Base-by-base conservation (phyloP, 2,329 filamentous ascomycete species). In the Aureobasidium sp. region DNA sequence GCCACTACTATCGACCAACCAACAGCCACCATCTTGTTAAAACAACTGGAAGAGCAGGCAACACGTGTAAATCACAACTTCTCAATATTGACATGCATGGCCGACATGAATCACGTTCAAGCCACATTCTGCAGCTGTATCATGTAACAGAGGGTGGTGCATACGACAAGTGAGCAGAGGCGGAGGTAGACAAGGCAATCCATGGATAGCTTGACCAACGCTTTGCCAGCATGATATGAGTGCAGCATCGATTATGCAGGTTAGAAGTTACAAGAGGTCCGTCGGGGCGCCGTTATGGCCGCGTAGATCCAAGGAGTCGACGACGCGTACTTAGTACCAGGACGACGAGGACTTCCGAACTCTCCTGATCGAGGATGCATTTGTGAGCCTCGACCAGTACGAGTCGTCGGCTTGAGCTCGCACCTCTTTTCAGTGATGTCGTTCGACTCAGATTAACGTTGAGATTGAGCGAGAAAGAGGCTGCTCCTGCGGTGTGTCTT, bases 91-190 rank as follows among this genome's bases (percentile, higher is more conserved):
- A 43, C 36, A 17, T 43, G 52, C 52, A 55, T 52, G 50, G 26
- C 37, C 32, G n/a, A 32, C 9, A 29, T 13, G 8, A 29, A 41
- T 53, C 24, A 41, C 24, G 2, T 9, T 36, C 39, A 32, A 55
- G 37, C 52, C 52, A 55, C 29, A 8, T 32, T 7, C 52, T 55
- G 52, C 52, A 55, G 52, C 26, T 55, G 52, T 43, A 55, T 55
- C 37, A 43, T 43, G 52, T 55, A 55, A 48, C 1, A 15, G 32
- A 29, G 20, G 5, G n/a, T 29, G 24, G 27, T 43, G 52, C 52
- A 55, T 43, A 43, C 24, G 37, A 20, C 27, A 55, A 37, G 24
- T 24, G 37, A 32, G 27, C 27, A 43, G 52, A 29, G 52, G 37
- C 52, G 26, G 12, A 55, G 52, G 15, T n/a, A 17, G 20, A 43